These are phyloP conservation scores for Cutaneotrichosporon sp. DNA, from an alignment of 1,284 basidiomycete species.

Conservation along the genomic window DNA sequence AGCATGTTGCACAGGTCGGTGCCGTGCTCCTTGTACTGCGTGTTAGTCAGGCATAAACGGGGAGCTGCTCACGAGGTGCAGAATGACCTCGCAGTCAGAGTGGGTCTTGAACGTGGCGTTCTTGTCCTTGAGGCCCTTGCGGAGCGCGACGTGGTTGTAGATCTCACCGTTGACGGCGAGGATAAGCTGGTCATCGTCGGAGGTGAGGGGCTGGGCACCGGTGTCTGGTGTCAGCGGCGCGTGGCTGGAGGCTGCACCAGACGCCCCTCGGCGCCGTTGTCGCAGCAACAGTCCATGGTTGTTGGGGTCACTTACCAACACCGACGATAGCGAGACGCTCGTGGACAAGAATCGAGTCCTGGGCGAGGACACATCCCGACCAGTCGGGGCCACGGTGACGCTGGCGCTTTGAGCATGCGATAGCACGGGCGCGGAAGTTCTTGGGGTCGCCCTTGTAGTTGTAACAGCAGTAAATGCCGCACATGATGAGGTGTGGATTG, in stretches of 20 bases:
- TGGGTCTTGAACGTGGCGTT: slow-evolving; percentile 85
- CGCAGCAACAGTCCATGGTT: neutral
- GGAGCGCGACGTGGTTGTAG: slow-evolving; percentile 90
- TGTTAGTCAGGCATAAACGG: too few relatives aligned
- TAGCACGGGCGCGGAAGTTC: slow-evolving; percentile 64
- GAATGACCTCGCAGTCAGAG: slow-evolving; percentile 97
- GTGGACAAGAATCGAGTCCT: slow-evolving; percentile 74
- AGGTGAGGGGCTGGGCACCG: slow-evolving; percentile 91
- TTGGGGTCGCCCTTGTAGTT: slow-evolving; percentile 70
- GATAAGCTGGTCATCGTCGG: slow-evolving; percentile 76
- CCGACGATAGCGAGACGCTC: slow-evolving; percentile 96
- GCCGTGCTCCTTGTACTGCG: slow-evolving; percentile 76
- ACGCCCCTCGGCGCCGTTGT: too few relatives aligned
- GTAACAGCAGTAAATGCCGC: slow-evolving; percentile 79
- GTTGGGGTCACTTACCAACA: slow-evolving; percentile 64
- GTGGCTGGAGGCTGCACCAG: slow-evolving; percentile 2
- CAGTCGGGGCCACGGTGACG: slow-evolving; percentile 94
- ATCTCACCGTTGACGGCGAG: slow-evolving; percentile 99
- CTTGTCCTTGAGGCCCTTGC: slow-evolving; percentile 62
- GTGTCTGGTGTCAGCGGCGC: slow-evolving; percentile 60
- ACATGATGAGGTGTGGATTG: slow-evolving; percentile 57
- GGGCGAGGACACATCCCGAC: slow-evolving; percentile 86
- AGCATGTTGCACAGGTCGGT: slow-evolving; percentile 70
- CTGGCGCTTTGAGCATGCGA: slow-evolving; percentile 80
- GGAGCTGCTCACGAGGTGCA: slow-evolving; percentile 66